These are phyloP conservation scores for Calonectria naviculata DNA, from an alignment of 2,329 filamentous ascomycete species.

Conservation along the genomic window DNA sequence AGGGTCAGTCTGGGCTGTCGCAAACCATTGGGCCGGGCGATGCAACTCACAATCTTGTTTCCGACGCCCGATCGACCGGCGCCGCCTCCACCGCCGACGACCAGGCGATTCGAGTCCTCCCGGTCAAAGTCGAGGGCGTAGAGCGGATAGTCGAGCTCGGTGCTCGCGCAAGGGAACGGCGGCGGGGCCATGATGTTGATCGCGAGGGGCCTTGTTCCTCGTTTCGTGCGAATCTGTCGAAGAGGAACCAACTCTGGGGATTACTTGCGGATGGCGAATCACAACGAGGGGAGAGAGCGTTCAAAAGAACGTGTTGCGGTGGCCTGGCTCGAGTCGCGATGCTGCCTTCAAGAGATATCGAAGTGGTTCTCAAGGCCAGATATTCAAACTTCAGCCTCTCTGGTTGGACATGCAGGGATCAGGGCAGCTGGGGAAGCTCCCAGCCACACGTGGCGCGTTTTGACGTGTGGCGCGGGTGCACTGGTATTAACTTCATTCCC, in stretches of 20 bases:
- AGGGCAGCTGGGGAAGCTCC: conserved; percentile 10
- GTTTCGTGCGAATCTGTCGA: background rate
- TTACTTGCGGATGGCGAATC: background rate
- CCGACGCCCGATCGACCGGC: conserved; percentile 83
- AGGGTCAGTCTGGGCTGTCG: conserved; percentile 21
- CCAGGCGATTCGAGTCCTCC: conserved; percentile 77
- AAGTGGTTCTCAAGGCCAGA: conserved; percentile 36
- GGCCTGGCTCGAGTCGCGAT: background rate
- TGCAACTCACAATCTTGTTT: conserved; percentile 80
- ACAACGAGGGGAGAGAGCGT: background rate
- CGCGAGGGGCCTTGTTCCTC: conserved; percentile 29
- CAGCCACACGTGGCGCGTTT: conserved; percentile 16
- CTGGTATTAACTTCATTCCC: background rate
- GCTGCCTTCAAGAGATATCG: background rate
- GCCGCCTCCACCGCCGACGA: conserved; percentile 90
- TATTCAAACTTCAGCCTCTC: conserved; percentile 32
- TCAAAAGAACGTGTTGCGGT: background rate
- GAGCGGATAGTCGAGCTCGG: conserved; percentile 82
- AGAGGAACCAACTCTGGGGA: too few relatives aligned
- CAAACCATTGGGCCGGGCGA: background rate
- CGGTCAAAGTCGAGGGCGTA: conserved; percentile 92
- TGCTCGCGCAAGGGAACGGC: conserved; percentile 64
- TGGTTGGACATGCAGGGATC: conserved; percentile 29
- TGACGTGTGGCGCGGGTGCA: conserved; percentile 24
- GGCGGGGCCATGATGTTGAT: conserved; percentile 48